Evolutionary conservation across 441 rosid species (phyloP), one percentile per base, ranked within the genome.

Genomic region (Populus hybrid): DNA sequence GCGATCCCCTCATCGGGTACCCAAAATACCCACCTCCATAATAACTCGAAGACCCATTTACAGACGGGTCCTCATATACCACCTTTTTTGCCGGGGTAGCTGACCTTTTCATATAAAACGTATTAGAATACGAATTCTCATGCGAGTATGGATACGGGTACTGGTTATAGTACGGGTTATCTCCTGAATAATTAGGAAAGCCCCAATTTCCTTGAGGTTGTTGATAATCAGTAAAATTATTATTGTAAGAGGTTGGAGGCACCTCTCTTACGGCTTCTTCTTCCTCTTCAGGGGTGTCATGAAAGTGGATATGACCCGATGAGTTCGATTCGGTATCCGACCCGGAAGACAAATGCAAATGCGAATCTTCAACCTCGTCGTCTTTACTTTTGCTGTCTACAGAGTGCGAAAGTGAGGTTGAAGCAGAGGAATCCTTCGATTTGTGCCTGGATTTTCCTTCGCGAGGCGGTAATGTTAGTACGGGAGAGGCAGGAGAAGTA

Each of bases 71-170:
- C 83, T 91, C 91, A 75, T 90, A 90, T 28, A 93, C 86, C 72
- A 89, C 86, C 9, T 94, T 89, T 63, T 85, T 91, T 46, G 91
- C 87, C 28, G 94, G 84, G 28, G 97, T 81, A 19, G 91, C 83
- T 10, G 95, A 87, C 83, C 80, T 93, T 84, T 88, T 93, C 98
- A 92, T 95, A 80, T 87, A 93, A 80, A 91, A 88, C 86, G 77
- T 78, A 64, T 70, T 87, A 5, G 76, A 12, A 69, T 73, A 21
- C 23, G 40, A 50, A 59, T 72, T 67, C 11, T 53, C 69, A 1
- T 30, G 18, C 5, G 38, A 42, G 70, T 63, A 71, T 10, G 59
- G 59, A 38, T 65, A 28, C 28, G 57, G 57, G 57, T 38, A 70
- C 23, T 8, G 18, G 46, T 68, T 68, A 3, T 19, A 8, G 11